These are phyloP conservation scores for Monilinia fructigena DNA, from an alignment of 2,329 filamentous ascomycete species.

Conservation along the genomic window DNA sequence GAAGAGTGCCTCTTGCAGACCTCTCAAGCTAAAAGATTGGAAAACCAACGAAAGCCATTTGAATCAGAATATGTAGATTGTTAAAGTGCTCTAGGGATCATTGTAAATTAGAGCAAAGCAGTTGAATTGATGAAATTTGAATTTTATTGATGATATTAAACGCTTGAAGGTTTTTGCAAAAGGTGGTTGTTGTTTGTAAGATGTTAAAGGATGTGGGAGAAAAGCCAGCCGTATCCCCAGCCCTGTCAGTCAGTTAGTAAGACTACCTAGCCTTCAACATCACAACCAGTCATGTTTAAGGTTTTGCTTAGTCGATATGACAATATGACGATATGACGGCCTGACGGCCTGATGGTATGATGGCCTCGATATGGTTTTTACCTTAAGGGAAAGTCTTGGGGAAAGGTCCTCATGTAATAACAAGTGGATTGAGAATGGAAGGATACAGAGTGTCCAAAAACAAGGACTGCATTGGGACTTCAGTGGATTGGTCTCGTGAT, in stretches of 20 bases:
- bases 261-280: neutral
- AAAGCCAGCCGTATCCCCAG: neutral
- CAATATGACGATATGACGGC: too few species aligned
- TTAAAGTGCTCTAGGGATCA: neutral
- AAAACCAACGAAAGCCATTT: neutral
- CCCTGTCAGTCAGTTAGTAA: neutral
- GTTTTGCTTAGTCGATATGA: neutral
- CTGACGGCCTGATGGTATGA: neutral
- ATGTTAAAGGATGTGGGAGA: neutral
- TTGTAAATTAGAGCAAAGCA: neutral
- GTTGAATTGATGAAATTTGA: neutral
- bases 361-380: neutral
- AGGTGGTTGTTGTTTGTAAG: neutral
- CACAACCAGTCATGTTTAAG: neutral
- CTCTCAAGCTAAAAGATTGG: neutral
- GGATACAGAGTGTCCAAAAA: neutral
- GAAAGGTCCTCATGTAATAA: neutral
- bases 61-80: neutral
- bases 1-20: neutral
- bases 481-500: neutral
- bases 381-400: neutral
- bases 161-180: neutral
- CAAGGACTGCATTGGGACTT: neutral
- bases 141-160: neutral
- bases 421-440: neutral